Conservation (phyloP, 352 stramenopile species). For the Globisporangium parvum region DNA sequence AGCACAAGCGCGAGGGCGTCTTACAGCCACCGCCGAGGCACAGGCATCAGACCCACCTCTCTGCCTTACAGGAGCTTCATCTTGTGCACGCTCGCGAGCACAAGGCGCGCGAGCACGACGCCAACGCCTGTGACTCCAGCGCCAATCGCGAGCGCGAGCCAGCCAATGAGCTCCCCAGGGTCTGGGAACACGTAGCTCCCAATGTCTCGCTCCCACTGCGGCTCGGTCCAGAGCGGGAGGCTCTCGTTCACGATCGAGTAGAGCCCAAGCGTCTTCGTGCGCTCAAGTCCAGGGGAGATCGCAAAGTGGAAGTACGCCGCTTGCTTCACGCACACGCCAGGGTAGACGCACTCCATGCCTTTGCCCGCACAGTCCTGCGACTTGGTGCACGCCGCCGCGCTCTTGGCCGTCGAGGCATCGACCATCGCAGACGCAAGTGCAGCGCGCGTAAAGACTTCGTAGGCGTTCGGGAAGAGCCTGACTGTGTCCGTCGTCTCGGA, state of each 20-base stretch:
- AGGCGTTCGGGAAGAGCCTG: conserved; percentile 74
- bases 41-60: not conserved
- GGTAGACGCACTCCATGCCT: conserved; percentile 70
- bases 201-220: conserved; percentile 56
- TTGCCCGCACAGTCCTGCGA: conserved; percentile 56
- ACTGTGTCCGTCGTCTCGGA: conserved; percentile 47
- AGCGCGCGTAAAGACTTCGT: conserved; percentile 69
- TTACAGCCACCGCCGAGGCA: too few relatives aligned
- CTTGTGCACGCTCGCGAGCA: conserved; percentile 68
- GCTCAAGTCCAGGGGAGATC: conserved; percentile 53
- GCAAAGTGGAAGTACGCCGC: conserved; percentile 75
- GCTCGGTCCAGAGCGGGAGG: conserved; percentile 76
- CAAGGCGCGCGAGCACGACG: conserved; percentile 31
- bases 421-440: conserved; percentile 63
- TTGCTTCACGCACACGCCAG: conserved; percentile 54
- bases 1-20: too few relatives aligned
- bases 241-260: conserved; percentile 62
- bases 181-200: conserved; percentile 80
- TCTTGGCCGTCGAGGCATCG: conserved; percentile 25
- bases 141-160: conserved; percentile 54
- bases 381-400: conserved; percentile 36
- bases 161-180: conserved; percentile 63
- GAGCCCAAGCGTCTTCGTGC: conserved; percentile 34
- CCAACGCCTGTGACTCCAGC: conserved; percentile 37
- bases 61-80: conserved; percentile 70